phyloP scores from a whole-genome alignment of 1,139 yeast genomes.

The Candida gigantensis region DNA sequence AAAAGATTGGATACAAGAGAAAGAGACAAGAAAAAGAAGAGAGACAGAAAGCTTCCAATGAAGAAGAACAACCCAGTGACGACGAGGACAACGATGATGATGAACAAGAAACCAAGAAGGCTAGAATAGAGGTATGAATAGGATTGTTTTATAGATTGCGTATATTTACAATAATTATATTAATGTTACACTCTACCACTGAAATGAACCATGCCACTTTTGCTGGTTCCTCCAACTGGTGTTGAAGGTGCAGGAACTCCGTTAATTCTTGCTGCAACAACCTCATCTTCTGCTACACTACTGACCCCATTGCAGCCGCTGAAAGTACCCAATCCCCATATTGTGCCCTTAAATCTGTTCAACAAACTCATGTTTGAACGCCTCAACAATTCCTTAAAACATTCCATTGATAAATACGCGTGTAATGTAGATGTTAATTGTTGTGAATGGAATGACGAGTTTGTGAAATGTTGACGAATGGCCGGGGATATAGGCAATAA shows the following conservation, averaged over 20 bases:
- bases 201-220: constrained; percentile 32
- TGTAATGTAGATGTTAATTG: constrained; percentile 50
- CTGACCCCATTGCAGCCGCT: constrained; percentile 18
- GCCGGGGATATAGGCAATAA: constrained; percentile 52
- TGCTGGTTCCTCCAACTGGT: constrained; percentile 20
- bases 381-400: constrained; percentile 56
- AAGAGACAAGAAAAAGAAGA: constrained; percentile 49
- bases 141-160: not conserved
- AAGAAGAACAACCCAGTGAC: no score
- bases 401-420: constrained; percentile 58
- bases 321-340: constrained; percentile 53
- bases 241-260: constrained; percentile 27
- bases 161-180: no score
- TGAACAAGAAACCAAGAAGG: not conserved
- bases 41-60: no score
- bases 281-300: constrained; percentile 11
- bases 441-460: constrained; percentile 32
- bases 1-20: constrained; percentile 54
- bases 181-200: constrained; percentile 22
- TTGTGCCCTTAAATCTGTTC: constrained; percentile 47
- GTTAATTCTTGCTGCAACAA: constrained; percentile 14
- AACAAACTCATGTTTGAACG: constrained; percentile 41
- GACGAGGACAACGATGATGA: constrained; percentile 16
- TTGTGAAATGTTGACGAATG: constrained; percentile 50
- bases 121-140: constrained; percentile 3